Evolutionary conservation across 2,329 filamentous ascomycete species (phyloP).

Genomic region (Aspergillus ruber): DNA sequence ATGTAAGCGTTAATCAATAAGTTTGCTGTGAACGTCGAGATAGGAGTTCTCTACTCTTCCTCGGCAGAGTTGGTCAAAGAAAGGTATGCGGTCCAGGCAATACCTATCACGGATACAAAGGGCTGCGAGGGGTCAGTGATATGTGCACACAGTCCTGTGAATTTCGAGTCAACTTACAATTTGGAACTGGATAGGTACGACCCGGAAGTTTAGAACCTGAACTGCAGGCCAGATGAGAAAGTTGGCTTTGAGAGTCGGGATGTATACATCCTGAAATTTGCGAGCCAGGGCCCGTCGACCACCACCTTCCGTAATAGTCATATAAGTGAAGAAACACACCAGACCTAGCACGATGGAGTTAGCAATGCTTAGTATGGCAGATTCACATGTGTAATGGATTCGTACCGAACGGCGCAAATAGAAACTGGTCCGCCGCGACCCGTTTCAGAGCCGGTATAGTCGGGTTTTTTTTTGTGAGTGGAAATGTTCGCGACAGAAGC

Average conservation of each 20-base stretch:
- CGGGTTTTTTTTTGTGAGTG: constrained; percentile 69
- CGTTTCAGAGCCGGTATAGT: constrained; percentile 78
- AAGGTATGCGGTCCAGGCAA: constrained; percentile 95
- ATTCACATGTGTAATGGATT: constrained; percentile 9
- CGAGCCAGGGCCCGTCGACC: constrained; percentile 68
- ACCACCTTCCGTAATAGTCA: constrained; percentile 93
- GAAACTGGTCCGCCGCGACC: constrained; percentile 83
- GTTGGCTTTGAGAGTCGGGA: constrained; percentile 92
- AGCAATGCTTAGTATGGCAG: constrained; percentile 9
- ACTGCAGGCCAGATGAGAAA: constrained; percentile 92
- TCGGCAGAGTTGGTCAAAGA: constrained; percentile 85
- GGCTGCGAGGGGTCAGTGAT: constrained; percentile 51
- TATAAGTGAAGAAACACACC: constrained; percentile 84
- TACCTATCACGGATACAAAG: constrained; percentile 91
- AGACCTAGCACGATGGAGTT: constrained; percentile 49
- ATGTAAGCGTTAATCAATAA: background rate
- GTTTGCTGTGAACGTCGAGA: background rate
- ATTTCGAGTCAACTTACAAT: constrained; percentile 59
- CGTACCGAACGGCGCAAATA: constrained; percentile 81
- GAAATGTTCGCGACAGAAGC: constrained; percentile 75
- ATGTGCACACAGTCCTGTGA: background rate
- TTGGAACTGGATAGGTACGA: constrained; percentile 94
- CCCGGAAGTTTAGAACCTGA: constrained; percentile 90
- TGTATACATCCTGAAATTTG: constrained; percentile 90
- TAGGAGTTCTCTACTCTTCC: constrained; percentile 43